Conservation (phyloP, 2,329 filamentous ascomycete genomes). For the Colletotrichum sidae region DNA sequence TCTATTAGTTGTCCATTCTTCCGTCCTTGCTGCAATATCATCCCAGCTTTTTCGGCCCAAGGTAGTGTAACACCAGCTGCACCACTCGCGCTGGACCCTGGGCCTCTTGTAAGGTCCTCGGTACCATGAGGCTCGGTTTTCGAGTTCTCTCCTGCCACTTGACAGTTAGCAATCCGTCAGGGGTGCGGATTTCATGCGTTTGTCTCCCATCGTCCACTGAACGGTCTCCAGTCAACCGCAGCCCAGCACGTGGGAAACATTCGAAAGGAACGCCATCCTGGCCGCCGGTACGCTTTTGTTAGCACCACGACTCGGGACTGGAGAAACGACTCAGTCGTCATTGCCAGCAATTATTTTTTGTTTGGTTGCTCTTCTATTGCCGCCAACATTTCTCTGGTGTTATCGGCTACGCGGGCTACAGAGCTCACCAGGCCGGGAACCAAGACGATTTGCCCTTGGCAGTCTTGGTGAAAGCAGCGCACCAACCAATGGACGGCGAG, state of each 20-base stretch:
- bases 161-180: conserved; percentile 18
- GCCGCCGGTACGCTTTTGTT: conserved; percentile 4
- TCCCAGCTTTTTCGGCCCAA: conserved; percentile 20
- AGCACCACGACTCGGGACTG: conserved; percentile 27
- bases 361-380: conserved; percentile 1
- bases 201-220: conserved; percentile 11
- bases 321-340: conserved; percentile 18
- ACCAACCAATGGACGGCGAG: conserved; percentile 2
- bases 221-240: conserved; percentile 7
- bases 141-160: conserved; percentile 26
- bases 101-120: conserved; percentile 1
- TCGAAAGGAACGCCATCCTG: conserved; percentile 19
- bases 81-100: conserved; percentile 15
- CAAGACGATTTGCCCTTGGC: conserved; percentile 20
- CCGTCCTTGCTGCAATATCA: conserved; percentile 27
- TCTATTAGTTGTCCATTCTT: conserved; percentile 13
- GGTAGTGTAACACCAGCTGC: conserved; percentile 2
- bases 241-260: conserved; percentile 26
- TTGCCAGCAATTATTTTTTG: conserved; percentile 3
- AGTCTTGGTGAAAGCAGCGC: conserved; percentile 22
- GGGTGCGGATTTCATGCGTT: conserved; percentile 24
- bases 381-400: not conserved
- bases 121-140: conserved; percentile 22
- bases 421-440: not conserved
- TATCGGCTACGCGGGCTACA: not conserved